phyloP scores from a whole-genome alignment of 371 early-diverging fungal species.

The Chytridiales sp. region DNA sequence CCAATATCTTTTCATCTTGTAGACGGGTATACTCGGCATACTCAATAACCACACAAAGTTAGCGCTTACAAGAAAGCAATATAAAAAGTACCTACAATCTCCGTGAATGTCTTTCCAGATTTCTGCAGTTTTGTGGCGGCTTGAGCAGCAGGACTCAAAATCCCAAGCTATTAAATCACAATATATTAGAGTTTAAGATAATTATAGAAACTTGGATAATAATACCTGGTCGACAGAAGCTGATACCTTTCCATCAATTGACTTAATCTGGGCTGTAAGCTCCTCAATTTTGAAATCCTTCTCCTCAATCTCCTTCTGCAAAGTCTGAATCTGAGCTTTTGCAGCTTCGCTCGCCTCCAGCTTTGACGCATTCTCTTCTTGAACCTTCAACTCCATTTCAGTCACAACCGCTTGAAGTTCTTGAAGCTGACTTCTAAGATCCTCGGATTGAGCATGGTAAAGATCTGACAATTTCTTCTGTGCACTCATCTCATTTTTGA shows the following conservation, averaged over 20 bases:
- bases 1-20: constrained; percentile 50
- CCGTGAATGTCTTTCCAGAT: constrained; percentile 59
- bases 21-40: constrained; percentile 62
- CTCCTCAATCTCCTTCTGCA: constrained; percentile 21
- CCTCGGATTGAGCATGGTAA: constrained; percentile 40
- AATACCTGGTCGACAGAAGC: not conserved
- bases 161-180: constrained; percentile 18
- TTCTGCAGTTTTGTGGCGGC: constrained; percentile 51
- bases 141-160: constrained; percentile 60
- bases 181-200: too few species aligned
- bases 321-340: constrained; percentile 22
- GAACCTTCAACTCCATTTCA: constrained; percentile 26
- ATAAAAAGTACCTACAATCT: constrained; percentile 45
- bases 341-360: constrained; percentile 32
- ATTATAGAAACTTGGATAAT: too few species aligned
- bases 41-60: constrained; percentile 16
- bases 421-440: constrained; percentile 31
- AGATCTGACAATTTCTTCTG: constrained; percentile 61
- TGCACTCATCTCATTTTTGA: constrained; percentile 65
- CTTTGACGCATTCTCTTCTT: constrained; percentile 38
- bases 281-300: constrained; percentile 22
- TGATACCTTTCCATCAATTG: constrained; percentile 6
- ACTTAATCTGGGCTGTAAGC: constrained; percentile 12
- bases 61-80: not conserved
- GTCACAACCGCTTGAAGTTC: constrained; percentile 18